Conservation (phyloP, 2,329 filamentous ascomycete genomes). For the Stemphylium vesicarium region DNA sequence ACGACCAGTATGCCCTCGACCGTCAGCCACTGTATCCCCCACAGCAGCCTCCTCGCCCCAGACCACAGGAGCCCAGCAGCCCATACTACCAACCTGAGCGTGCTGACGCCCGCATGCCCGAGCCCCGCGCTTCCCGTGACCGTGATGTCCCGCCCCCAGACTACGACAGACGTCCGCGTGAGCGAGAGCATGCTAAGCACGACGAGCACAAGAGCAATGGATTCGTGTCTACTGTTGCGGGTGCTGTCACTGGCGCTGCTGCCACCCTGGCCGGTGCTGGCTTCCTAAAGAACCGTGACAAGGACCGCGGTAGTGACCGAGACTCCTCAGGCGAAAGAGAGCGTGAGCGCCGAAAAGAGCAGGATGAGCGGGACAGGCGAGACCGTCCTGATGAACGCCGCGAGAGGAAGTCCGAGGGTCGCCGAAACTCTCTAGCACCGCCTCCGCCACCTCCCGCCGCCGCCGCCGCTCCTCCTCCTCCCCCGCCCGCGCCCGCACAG, state of each 20-base stretch:
- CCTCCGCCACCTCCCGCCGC: conserved; percentile 25
- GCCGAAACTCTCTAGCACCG: conserved; percentile 25
- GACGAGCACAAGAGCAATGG: conserved; percentile 14
- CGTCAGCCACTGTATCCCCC: conserved; percentile 39
- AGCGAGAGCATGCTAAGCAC: conserved; percentile 34
- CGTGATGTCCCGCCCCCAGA: conserved; percentile 30
- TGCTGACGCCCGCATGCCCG: conserved; percentile 39
- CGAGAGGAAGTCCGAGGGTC: conserved; percentile 26
- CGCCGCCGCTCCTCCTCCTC: conserved; percentile 16
- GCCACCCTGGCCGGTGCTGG: conserved; percentile 40
- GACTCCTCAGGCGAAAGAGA: conserved; percentile 40
- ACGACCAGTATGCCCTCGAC: conserved; percentile 50
- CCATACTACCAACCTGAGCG: conserved; percentile 36
- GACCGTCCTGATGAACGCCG: conserved; percentile 37
- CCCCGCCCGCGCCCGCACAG: conserved; percentile 13
- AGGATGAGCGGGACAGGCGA: conserved; percentile 40
- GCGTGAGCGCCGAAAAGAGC: conserved; percentile 47
- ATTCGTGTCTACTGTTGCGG: conserved; percentile 35
- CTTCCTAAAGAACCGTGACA: conserved; percentile 40
- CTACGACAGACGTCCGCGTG: conserved; percentile 43
- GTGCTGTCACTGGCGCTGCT: conserved; percentile 38
- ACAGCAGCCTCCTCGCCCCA: conserved; percentile 22
- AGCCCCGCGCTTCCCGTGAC: conserved; percentile 32
- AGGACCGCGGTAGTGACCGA: conserved; percentile 29
- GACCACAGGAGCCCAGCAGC: conserved; percentile 25